Evolutionary conservation across 2,329 filamentous ascomycete species (phyloP).

Genomic region (Plectosphaerella sp.): DNA sequence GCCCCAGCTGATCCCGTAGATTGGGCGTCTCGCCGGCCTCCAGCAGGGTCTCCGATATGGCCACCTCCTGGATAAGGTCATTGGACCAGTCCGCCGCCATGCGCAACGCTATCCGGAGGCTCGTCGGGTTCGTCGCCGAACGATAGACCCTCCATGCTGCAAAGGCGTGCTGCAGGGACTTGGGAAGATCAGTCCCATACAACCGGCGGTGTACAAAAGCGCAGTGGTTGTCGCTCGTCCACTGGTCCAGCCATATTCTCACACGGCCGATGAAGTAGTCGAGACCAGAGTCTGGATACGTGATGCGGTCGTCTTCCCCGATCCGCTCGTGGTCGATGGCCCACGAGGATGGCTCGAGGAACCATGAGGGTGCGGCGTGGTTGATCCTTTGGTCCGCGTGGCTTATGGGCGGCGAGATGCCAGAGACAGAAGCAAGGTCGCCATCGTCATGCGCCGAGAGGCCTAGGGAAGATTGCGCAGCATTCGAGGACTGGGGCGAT

Average conservation of each 20-base stretch:
- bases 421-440: neutral
- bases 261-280: slow-evolving; percentile 7
- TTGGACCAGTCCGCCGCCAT: slow-evolving; percentile 1
- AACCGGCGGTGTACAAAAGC: slow-evolving; percentile 17
- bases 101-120: slow-evolving; percentile 1
- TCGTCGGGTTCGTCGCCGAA: slow-evolving; percentile 1
- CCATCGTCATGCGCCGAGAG: neutral
- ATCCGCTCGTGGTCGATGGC: neutral
- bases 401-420: neutral
- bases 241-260: slow-evolving; percentile 14
- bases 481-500: neutral
- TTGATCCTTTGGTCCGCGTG: neutral
- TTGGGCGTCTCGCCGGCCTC: slow-evolving; percentile 2
- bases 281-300: neutral
- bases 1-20: slow-evolving; percentile 10
- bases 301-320: neutral
- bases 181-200: slow-evolving; percentile 13
- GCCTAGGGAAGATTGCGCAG: neutral
- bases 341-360: neutral
- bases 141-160: slow-evolving; percentile 6
- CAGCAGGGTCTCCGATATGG: neutral
- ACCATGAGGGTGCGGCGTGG: neutral
- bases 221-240: slow-evolving; percentile 13
- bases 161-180: slow-evolving; percentile 12
- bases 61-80: neutral